Evolutionary conservation across 2,329 filamentous ascomycete species (phyloP), one percentile per base, ranked within the genome.

Genomic region (Drechslerella coelobrocha): DNA sequence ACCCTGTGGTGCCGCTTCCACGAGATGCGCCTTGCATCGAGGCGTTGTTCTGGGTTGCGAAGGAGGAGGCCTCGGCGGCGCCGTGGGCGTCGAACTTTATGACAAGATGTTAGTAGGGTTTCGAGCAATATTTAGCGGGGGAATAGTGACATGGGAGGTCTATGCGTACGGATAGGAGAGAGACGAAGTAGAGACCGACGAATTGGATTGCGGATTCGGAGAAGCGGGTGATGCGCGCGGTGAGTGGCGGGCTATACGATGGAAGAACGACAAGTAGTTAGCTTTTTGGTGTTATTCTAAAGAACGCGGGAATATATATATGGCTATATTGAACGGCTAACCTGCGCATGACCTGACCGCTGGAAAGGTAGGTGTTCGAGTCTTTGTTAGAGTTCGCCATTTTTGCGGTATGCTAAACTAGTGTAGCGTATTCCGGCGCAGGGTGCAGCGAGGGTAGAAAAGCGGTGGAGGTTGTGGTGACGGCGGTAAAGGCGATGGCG

Each of bases 41-140:
- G n/a, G 51, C 19, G 65, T 69, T 69, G 27, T 69, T 72, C 26
- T 65, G 59, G 47, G 60, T 61, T 29, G 66, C 66, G 60, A 72
- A 72, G 17, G 53, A 60, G 19, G 66, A 72, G 26, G 53, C 27
- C 47, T 72, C 66, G 48, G 66, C 66, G 37, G 66, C 50, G 12
- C 45, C 53, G 47, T 63, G 60, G 19, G 66, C 27, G 55, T 72
- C 66, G 60, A 72, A 65, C 66, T 72, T n/a, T 23, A n/a, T 4
- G 9, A 34, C 29, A 34, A 6, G 12, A 7, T 14, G 27, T 65
- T 55, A 72, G 53, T 31, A 43, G n/a, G 5, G 24, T 23, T 26
- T n/a, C 14, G 52, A 41, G 21, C 19, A 14, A 5, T 2, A 50
- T 53, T 59, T 24, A 39, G n/a, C 10, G 12, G 26, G 4, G 12